Evolutionary conservation across 2,329 filamentous ascomycete genomes (phyloP), one percentile per base, ranked within the genome.

Genomic region (Cordyceps javanica): DNA sequence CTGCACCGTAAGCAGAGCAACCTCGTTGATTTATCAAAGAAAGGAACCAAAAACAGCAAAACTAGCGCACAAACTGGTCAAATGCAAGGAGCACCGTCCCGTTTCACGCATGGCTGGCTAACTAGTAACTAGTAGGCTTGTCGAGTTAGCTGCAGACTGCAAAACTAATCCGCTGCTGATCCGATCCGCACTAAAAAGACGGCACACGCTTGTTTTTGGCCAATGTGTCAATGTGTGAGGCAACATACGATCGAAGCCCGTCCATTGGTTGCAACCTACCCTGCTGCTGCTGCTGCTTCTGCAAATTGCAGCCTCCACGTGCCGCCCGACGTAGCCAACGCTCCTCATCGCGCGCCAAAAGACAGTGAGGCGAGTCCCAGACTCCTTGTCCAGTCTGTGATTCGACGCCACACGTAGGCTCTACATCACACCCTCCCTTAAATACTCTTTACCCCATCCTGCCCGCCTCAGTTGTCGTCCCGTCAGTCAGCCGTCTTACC

Each of bases 101-200:
- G 32, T 28, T 34, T 26, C 13, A 25, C 50, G 25, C 4, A 30
- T 44, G 21, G 2, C 38, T 34, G 38, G 38, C 38, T 30, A 32
- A 10, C 21, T 50, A 19, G 21, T 36, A n/a, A n/a, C n/a, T n/a
- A n/a, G n/a, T 26, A 23, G 48, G n/a, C n/a, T n/a, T 19, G 14
- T 16, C 36, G 36, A 42, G 19, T 32, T 23, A 26, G 26, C 28
- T 32, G 19, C 39, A 36, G 16, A 16, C 8, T 36, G n/a, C 44
- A 28, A 48, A 36, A 38, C 32, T 30, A 38, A 48, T 56, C 44
- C 53, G 25, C 30, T n/a, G 34, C 25, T 56, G 36, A 57, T 57
- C 54, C 45, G 45, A 57, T 57, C 19, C 53, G 26, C 54, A 50
- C 54, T 51, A 50, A 50, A 9, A 28, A 7, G 32, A 36, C 36